Conservation (phyloP, 768 basidiomycete genomes). For the Phlegmacium glaucopus region DNA sequence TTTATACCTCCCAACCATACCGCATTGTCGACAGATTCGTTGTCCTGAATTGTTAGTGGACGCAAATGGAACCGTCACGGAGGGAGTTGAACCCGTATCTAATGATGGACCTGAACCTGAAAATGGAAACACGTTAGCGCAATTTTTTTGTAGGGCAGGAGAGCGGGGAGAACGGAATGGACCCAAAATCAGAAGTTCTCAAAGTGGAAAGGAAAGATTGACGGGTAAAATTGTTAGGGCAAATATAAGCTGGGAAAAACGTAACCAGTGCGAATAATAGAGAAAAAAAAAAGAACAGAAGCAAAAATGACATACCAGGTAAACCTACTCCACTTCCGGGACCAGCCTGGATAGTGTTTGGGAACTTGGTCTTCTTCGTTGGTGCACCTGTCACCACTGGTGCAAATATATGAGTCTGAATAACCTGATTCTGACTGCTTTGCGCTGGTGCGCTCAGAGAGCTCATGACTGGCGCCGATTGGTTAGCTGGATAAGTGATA, state of each 20-base stretch:
- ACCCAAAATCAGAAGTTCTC: background rate
- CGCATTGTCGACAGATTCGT: constrained; percentile 75
- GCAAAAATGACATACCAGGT: background rate
- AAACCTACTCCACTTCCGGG: constrained; percentile 10
- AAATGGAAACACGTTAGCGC: background rate
- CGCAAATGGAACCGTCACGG: constrained; percentile 33
- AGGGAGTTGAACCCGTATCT: constrained; percentile 16
- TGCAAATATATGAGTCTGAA: constrained; percentile 64
- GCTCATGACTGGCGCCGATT: constrained; percentile 4
- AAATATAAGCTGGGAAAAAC: constrained; percentile 3
- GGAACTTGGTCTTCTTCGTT: constrained; percentile 59
- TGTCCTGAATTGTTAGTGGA: constrained; percentile 61
- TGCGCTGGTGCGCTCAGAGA: constrained; percentile 5
- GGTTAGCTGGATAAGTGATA: constrained; percentile 12
- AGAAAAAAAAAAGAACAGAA: constrained; percentile 5
- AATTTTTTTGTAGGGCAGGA: background rate
- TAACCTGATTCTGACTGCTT: constrained; percentile 22
- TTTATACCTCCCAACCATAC: constrained; percentile 71
- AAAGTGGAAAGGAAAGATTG: no score
- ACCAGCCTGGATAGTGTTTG: constrained; percentile 15
- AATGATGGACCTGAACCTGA: constrained; percentile 4
- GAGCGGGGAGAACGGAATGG: background rate
- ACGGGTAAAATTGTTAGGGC: constrained; percentile 3
- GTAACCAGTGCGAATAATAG: background rate
- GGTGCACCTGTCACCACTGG: constrained; percentile 73